phyloP scores from a whole-genome alignment of 768 basidiomycete genomes.

The Phallus indusiatus region DNA sequence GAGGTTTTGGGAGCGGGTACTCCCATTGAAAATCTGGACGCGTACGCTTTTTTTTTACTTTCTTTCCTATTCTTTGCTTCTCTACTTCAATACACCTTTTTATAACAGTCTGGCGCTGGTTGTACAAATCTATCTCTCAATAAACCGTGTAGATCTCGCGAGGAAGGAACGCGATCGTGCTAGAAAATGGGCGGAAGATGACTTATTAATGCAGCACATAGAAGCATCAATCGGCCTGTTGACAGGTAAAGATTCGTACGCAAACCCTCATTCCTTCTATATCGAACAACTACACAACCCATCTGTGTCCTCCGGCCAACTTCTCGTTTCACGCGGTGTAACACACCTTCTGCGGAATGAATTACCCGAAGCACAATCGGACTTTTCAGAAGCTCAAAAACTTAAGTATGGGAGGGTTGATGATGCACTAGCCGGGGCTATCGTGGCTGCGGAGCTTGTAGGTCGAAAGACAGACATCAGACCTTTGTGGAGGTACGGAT shows the following conservation, averaged over 20 bases:
- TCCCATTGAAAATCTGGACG: conserved; percentile 74
- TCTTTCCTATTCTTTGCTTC: background rate
- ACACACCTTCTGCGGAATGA: conserved; percentile 73
- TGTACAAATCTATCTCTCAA: conserved; percentile 84
- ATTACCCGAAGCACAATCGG: conserved; percentile 65
- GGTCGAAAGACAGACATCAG: conserved; percentile 49
- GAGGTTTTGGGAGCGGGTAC: conserved; percentile 68
- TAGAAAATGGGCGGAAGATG: conserved; percentile 82
- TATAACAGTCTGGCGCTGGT: conserved; percentile 61
- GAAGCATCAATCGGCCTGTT: conserved; percentile 75
- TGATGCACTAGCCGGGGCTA: conserved; percentile 60
- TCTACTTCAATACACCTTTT: background rate
- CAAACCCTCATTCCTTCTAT: conserved; percentile 51
- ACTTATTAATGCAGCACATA: conserved; percentile 79
- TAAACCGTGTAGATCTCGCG: conserved; percentile 78
- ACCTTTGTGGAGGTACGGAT: conserved; percentile 59
- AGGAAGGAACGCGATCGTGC: conserved; percentile 78
- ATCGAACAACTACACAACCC: conserved; percentile 79
- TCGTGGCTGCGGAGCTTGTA: conserved; percentile 54
- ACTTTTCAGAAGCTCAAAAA: conserved; percentile 63
- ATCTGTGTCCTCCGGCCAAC: conserved; percentile 59
- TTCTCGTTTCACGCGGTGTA: conserved; percentile 72
- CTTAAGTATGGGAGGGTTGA: conserved; percentile 30
- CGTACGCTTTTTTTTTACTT: conserved; percentile 45
- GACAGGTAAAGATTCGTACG: conserved; percentile 55